phyloP scores from a whole-genome alignment of 164 flowering plant genomes.

The Macadamia tetraphylla region DNA sequence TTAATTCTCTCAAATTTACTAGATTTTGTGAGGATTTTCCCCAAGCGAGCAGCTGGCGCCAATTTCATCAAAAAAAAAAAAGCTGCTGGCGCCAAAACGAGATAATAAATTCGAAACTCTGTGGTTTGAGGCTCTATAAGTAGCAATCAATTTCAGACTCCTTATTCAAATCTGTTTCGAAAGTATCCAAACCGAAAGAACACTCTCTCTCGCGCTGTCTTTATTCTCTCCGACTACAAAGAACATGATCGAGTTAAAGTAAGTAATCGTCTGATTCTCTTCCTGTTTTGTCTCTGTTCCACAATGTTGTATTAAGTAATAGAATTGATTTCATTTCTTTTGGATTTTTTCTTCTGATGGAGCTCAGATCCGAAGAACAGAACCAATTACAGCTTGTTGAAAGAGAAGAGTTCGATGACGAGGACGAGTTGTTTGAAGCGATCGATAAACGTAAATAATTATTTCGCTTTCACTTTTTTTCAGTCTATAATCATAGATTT shows the following conservation, averaged over 20 bases:
- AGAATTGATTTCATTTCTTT: background rate
- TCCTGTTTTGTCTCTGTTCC: background rate
- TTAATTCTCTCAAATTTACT: too few relatives aligned
- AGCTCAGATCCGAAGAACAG: conserved; percentile 66
- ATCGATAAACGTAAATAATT: conserved; percentile 66
- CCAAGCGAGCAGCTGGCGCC: too few relatives aligned
- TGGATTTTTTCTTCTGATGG: conserved; percentile 7
- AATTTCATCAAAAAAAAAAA: too few relatives aligned
- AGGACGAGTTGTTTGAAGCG: conserved; percentile 87
- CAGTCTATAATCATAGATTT: background rate
- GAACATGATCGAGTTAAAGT: conserved; percentile 32
- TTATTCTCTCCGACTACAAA: background rate
- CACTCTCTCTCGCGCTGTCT: background rate
- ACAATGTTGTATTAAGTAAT: background rate
- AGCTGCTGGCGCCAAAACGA: too few relatives aligned
- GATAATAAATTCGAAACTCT: too few relatives aligned
- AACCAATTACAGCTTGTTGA: conserved; percentile 82
- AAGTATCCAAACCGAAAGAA: background rate
- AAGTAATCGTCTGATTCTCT: background rate
- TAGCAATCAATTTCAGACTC: too few relatives aligned
- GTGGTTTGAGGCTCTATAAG: too few relatives aligned
- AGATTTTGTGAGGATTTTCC: too few relatives aligned
- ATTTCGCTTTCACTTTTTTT: background rate
- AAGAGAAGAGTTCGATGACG: conserved; percentile 82
- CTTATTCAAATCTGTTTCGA: background rate